A percentile compares a stretch with the other conserved stretches of the same genome.
Evolutionary conservation across 2,329 filamentous ascomycete genomes (phyloP).

Genomic region (Davidsoniella australis): DNA sequence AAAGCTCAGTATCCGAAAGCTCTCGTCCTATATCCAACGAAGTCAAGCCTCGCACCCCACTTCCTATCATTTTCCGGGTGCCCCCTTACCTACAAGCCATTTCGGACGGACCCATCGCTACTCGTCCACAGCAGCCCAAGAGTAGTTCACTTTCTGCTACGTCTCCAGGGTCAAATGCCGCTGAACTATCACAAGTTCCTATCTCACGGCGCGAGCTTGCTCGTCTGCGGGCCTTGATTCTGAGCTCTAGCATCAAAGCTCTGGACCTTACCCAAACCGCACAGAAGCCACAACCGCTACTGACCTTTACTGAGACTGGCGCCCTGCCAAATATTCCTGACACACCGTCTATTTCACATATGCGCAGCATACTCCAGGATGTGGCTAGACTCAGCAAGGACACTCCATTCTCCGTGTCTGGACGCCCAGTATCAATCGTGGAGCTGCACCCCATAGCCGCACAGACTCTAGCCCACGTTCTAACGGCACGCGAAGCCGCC

Average conservation of each 20-base stretch:
- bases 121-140: slow-evolving; percentile 11
- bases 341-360: neutral
- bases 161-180: neutral
- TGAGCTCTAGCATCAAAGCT: slow-evolving; percentile 80
- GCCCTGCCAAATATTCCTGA: slow-evolving; percentile 2
- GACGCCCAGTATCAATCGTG: slow-evolving; percentile 23
- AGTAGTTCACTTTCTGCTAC: neutral
- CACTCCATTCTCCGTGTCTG: slow-evolving; percentile 14
- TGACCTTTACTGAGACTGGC: slow-evolving; percentile 20
- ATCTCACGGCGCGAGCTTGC: slow-evolving; percentile 60
- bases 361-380: slow-evolving; percentile 24
- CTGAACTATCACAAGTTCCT: slow-evolving; percentile 14
- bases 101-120: slow-evolving; percentile 13
- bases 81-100: slow-evolving; percentile 5
- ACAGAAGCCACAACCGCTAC: slow-evolving; percentile 26
- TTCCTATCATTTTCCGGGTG: slow-evolving; percentile 2
- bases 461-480: slow-evolving; percentile 30
- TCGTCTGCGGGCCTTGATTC: slow-evolving; percentile 56
- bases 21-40: slow-evolving; percentile 22
- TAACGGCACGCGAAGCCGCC: slow-evolving; percentile 30
- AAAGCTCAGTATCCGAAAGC: neutral
- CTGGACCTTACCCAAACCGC: slow-evolving; percentile 58
- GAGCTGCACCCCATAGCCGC: slow-evolving; percentile 36
- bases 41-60: slow-evolving; percentile 18
- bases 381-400: slow-evolving; percentile 26